Percentiles rank a stretch among this genome's conserved stretches.
These are phyloP conservation scores for Cytospora schulzeri DNA, from an alignment of 2,329 filamentous ascomycete genomes.

Conservation along the genomic window DNA sequence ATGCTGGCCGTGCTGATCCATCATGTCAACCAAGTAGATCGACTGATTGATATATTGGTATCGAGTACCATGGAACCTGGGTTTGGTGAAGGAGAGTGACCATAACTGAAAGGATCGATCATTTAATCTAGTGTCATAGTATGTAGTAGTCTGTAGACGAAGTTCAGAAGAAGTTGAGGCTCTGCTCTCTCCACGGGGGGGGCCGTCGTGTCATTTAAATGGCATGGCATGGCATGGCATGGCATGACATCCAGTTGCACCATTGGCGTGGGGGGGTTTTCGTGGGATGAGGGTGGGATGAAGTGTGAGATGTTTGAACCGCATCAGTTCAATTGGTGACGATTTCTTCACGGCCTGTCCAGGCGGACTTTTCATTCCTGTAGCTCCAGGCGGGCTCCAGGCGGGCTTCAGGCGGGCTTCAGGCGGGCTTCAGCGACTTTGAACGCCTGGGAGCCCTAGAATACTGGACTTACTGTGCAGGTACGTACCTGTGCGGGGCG, in stretches of 20 bases:
- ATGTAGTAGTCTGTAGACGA: neutral
- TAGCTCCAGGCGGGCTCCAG: neutral
- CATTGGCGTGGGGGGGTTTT: neutral
- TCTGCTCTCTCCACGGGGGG: neutral
- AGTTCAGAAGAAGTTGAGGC: neutral
- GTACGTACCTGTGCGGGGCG: neutral
- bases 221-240: neutral
- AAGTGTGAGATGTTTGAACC: neutral
- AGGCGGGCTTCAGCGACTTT: neutral
- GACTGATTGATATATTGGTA: too few relatives aligned
- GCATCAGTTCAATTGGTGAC: neutral
- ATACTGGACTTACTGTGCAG: neutral
- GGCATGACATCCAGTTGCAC: neutral
- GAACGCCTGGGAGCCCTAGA: neutral
- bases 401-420: neutral
- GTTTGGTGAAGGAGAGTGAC: too few relatives aligned
- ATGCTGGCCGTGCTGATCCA: too few relatives aligned
- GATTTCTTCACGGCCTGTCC: neutral
- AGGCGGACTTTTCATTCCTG: neutral
- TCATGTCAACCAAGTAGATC: too few relatives aligned
- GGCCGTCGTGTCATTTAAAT: neutral
- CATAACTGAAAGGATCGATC: too few relatives aligned
- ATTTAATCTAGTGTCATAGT: too few relatives aligned
- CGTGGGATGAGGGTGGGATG: slow-evolving; percentile 2
- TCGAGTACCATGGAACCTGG: neutral